Base-by-base conservation (phyloP, 2,329 filamentous ascomycete genomes). In the Septoria linicola region DNA sequence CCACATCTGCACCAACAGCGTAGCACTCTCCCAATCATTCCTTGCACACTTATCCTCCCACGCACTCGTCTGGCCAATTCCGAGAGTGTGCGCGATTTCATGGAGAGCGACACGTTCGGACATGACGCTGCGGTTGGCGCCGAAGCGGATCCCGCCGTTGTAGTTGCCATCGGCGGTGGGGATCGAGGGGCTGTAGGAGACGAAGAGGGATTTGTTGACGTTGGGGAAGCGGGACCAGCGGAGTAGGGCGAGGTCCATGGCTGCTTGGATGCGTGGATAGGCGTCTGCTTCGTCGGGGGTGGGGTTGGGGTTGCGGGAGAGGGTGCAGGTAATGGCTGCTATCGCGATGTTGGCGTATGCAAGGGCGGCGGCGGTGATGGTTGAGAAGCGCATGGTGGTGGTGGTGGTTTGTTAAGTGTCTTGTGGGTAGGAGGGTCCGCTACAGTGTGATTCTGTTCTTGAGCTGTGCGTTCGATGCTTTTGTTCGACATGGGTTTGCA, bases 301-400 rank as follows among this genome's bases (percentile, higher is more conserved):
- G 21, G 54, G 51, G 27, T 41, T 67, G 3, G 69, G 70, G 25
- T 69, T 70, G 54, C 75, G 72, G n/a, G 71, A 65, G 40, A 73
- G 72, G 3, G 70, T 73, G 73, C 73, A 76, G 16, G 41, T 51
- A 50, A 74, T 73, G 4, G 70, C 68, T 5, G 74, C 60, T 21
- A 27, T 30, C 17, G 41, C 41, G 27, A 30, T 30, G 13, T 30
- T 30, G 27, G 27, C 27, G 27, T 13, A 30, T 7, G 13, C 27
- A 7, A 30, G 27, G 7, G 27, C 27, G n/a, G n/a, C n/a, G n/a
- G n/a, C n/a, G n/a, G n/a, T n/a, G 27, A 30, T 7, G 27, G 13
- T 7, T 7, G 13, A 30, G 41, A 43, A 25, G 25, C 23, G 27
- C 4, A 32, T 14, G 10, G 13, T 16, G 14, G n/a, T 42, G n/a